These are phyloP conservation scores for Myriangium duriaei DNA, from an alignment of 2,329 filamentous ascomycete genomes.

Conservation along the genomic window DNA sequence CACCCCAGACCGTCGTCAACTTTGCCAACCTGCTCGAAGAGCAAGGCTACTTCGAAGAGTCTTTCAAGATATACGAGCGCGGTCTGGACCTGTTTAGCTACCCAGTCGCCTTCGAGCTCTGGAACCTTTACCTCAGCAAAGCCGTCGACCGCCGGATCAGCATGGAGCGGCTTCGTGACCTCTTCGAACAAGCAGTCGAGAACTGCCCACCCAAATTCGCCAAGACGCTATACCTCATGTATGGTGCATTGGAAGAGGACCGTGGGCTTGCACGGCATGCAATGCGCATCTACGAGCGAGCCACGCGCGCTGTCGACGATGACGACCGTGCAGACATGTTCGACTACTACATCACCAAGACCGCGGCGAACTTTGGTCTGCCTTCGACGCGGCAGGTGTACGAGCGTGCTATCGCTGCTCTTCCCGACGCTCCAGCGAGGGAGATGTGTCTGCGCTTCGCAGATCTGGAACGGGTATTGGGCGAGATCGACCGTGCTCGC, in stretches of 20 bases:
- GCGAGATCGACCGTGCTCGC: conserved; percentile 86
- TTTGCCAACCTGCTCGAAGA: conserved; percentile 94
- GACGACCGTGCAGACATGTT: conserved; percentile 96
- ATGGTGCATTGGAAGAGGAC: conserved; percentile 93
- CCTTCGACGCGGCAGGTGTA: conserved; percentile 93
- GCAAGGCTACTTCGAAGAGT: conserved; percentile 89
- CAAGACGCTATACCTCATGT: conserved; percentile 94
- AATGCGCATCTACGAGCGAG: conserved; percentile 98
- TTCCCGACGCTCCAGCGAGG: conserved; percentile 84
- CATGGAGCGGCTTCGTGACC: conserved; percentile 83
- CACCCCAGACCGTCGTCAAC: conserved; percentile 96
- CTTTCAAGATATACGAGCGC: conserved; percentile 93
- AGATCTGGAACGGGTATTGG: conserved; percentile 83
- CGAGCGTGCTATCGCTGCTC: conserved; percentile 84
- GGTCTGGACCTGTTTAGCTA: conserved; percentile 97
- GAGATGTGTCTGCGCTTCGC: conserved; percentile 99
- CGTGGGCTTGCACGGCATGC: conserved; percentile 86
- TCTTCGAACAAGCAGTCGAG: conserved; percentile 95
- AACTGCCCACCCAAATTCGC: conserved; percentile 92
- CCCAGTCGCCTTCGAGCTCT: conserved; percentile 93
- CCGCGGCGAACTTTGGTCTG: conserved; percentile 91
- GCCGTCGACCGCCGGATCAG: conserved; percentile 92
- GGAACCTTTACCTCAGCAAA: conserved; percentile 97
- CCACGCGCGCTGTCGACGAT: conserved; percentile 85
- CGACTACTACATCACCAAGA: conserved; percentile 98